phyloP scores from a whole-genome alignment of 306 rosid genomes.

The Prunus davidiana region DNA sequence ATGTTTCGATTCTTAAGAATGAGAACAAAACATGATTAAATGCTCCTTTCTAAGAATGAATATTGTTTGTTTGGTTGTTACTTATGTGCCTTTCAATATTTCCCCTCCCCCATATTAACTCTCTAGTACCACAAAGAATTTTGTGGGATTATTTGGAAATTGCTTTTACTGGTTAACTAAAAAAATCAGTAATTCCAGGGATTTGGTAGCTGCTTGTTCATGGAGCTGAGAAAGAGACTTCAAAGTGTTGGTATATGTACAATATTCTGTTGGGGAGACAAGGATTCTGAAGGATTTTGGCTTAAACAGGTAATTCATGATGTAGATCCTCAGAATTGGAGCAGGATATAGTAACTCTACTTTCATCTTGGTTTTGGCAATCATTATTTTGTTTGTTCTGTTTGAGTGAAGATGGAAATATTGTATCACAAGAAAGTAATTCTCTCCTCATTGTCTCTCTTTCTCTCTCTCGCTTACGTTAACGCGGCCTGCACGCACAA shows the following conservation, averaged over 20 bases:
- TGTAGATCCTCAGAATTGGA: background rate
- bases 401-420: background rate
- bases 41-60: background rate
- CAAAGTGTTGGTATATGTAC: conserved; percentile 70
- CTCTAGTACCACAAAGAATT: background rate
- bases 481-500: background rate
- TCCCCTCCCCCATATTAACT: background rate
- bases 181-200: conserved; percentile 48
- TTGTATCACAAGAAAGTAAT: background rate
- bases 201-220: conserved; percentile 57
- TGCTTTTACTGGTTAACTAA: conserved; percentile 7
- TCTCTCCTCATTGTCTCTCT: background rate
- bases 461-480: background rate
- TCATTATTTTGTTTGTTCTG: background rate
- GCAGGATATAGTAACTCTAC: conserved; percentile 9
- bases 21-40: background rate
- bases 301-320: conserved; percentile 61
- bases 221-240: conserved; percentile 70
- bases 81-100: background rate
- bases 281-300: conserved; percentile 94
- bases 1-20: background rate
- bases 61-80: background rate
- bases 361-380: background rate
- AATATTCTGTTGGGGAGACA: conserved; percentile 92
- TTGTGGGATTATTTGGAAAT: background rate